phyloP scores from a whole-genome alignment of 768 basidiomycete genomes.

The Termitomyces sp. region DNA sequence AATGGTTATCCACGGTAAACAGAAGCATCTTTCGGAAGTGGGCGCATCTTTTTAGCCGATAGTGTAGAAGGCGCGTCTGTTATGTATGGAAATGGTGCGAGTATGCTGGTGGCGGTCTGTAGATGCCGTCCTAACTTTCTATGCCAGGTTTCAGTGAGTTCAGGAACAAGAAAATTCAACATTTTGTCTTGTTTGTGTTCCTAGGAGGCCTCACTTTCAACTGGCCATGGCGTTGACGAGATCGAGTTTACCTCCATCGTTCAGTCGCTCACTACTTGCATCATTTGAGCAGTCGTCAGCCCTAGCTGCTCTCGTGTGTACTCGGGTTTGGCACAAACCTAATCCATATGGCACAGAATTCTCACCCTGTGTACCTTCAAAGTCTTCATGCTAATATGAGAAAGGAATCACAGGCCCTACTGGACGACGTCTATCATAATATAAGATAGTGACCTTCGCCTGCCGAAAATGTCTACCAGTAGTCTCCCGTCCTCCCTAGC shows the following conservation, averaged over 20 bases:
- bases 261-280: background rate
- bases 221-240: too few species aligned
- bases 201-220: too few species aligned
- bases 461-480: slow-evolving; percentile 42
- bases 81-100: too few species aligned
- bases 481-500: slow-evolving; percentile 46
- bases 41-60: background rate
- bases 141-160: too few species aligned
- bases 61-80: background rate
- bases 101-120: too few species aligned
- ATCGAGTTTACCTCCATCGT: too few species aligned
- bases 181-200: too few species aligned
- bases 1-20: background rate
- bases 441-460: background rate
- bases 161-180: too few species aligned
- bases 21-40: background rate
- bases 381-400: background rate
- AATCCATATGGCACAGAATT: slow-evolving; percentile 14
- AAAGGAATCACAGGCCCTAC: background rate
- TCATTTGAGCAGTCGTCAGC: background rate
- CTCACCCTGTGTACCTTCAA: slow-evolving; percentile 12
- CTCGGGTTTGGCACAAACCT: background rate
- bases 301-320: too few species aligned
- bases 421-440: background rate
- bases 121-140: too few species aligned